A percentile compares a stretch with the other conserved stretches of the same genome.
Evolutionary conservation across 441 rosid genomes (phyloP).

Genomic region (Geranium incanum): DNA sequence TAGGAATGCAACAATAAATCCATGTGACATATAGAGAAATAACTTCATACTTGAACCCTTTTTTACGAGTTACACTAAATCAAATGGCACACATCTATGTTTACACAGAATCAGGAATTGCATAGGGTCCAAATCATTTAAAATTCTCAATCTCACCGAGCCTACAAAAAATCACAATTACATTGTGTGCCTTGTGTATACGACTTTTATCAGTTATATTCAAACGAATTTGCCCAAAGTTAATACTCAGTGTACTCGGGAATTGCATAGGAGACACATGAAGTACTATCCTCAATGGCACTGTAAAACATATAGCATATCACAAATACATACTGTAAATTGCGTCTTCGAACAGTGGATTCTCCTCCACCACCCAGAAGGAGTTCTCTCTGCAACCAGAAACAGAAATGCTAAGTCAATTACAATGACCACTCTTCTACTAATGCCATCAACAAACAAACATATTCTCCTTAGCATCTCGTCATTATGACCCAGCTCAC

Average conservation of each 20-base stretch:
- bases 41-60: not conserved
- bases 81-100: not conserved
- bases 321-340: conserved; percentile 63
- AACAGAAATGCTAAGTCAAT: not conserved
- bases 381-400: conserved; percentile 63
- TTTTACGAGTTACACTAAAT: not conserved
- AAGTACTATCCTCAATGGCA: not conserved
- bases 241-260: conserved; percentile 1
- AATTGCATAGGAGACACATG: not conserved
- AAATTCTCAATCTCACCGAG: not conserved
- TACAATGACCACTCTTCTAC: not conserved
- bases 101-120: not conserved
- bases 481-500: not conserved
- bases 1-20: conserved; percentile 2
- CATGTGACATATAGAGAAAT: not conserved
- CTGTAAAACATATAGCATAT: not conserved
- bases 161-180: not conserved
- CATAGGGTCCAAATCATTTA: not conserved
- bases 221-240: not conserved
- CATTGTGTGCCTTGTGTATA: not conserved
- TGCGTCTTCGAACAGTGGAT: conserved; percentile 78
- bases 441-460: not conserved
- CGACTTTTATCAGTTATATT: not conserved
- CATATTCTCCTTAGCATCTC: not conserved
- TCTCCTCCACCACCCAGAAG: conserved; percentile 94